These are phyloP conservation scores for Eimeria praecox DNA, from an alignment of 169 alveolate species.

Conservation along the genomic window DNA sequence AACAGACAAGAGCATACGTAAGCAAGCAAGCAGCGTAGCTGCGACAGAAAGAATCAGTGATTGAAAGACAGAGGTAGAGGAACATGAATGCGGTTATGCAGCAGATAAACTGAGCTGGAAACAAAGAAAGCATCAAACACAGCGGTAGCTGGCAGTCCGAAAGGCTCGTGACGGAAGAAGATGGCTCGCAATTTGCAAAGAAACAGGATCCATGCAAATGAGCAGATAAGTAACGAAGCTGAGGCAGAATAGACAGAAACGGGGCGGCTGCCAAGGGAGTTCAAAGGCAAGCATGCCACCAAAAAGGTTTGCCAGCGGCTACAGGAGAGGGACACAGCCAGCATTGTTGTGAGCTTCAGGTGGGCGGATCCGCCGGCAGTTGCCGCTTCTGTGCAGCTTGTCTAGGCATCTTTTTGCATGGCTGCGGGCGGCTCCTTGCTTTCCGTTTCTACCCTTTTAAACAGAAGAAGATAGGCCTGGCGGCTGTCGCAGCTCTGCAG, in stretches of 20 bases:
- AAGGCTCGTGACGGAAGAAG: background rate
- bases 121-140: background rate
- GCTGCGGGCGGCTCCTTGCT: background rate
- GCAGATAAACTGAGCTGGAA: background rate
- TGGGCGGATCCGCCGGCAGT: background rate
- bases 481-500: slow-evolving; percentile 37
- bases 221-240: too few species aligned
- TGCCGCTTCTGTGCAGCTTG: background rate
- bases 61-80: background rate
- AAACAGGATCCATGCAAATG: background rate
- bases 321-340: background rate
- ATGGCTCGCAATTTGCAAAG: background rate
- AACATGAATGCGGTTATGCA: background rate
- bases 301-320: too few species aligned
- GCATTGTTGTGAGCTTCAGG: background rate
- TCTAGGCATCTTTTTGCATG: background rate
- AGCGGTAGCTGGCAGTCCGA: too few species aligned
- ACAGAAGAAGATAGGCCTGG: slow-evolving; percentile 51
- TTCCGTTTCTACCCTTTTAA: background rate
- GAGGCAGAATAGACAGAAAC: background rate
- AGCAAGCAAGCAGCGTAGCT: background rate
- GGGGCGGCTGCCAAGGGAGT: background rate
- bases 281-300: background rate
- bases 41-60: background rate
- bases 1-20: background rate